Evolutionary conservation across 192 early-diverging fungal species (phyloP), one percentile per base, ranked within the genome.

Genomic region (Backusella parvicylindrica): DNA sequence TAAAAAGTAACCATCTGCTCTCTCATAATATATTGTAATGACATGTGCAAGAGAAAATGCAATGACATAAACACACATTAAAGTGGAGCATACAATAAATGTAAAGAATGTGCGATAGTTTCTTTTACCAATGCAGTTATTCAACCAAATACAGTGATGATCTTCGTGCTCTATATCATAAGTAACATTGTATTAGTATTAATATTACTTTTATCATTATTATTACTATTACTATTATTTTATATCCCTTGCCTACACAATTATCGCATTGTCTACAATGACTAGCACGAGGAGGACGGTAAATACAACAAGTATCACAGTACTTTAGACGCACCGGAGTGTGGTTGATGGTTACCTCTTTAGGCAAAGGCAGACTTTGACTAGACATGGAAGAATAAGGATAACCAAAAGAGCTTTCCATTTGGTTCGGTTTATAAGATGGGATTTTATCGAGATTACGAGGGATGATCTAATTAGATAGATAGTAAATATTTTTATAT

Each of bases 61-160:
- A 65, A 90, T 70, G 31, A 94, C 85, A 77, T 91, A 89, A 68
- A 87, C 9, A 35, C 89, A 86, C 73, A 96, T 65, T n/a, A 89
- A 16, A 13, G 88, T 87, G 18, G 87, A 84, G 0, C 87, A 83
- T 56, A 87, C 64, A 33, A 96, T 84, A 70, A 97, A 96, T 15
- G 87, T 88, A 73, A 95, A 92, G 73, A 98, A 98, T 65, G 91
- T 89, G 11, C 90, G 87, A 79, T 93, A 94, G 78, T 94, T 94
- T 73, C 92, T 84, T 33, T 88, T 86, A 6, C 97, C 97, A 71
- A 98, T 89, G 81, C 96, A 97, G 82, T 95, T 97, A 79, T 92
- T 95, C 9, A 94, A 89, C 96, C 96, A 98, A n/a, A 94, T 91
- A 77, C 97, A 98, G 80, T 98, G 95, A 78, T 96, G 93, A 80